A percentile compares a stretch with the other conserved stretches of the same genome.
Conservation (phyloP, 2,329 filamentous ascomycete species). For the Cercospora sp. region DNA sequence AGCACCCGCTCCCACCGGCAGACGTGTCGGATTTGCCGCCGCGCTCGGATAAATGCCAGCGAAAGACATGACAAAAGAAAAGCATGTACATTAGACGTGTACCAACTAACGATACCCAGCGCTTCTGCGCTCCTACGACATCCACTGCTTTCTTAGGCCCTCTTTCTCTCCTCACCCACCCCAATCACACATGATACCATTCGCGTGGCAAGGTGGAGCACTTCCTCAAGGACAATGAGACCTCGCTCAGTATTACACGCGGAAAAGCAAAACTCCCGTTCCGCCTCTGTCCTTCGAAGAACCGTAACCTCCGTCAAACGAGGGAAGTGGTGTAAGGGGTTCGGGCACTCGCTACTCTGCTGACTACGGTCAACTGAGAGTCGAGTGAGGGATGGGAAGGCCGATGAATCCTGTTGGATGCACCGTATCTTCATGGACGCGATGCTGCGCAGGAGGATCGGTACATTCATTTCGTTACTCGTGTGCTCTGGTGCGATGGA, state of each 20-base stretch:
- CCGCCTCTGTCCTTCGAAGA: constrained; percentile 8
- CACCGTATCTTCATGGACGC: not conserved
- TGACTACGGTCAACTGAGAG: not conserved
- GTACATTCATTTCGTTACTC: not conserved
- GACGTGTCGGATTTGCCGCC: constrained; percentile 40
- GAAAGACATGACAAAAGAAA: not conserved
- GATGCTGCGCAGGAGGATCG: not conserved
- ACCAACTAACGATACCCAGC: constrained; percentile 13
- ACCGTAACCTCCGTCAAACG: constrained; percentile 6
- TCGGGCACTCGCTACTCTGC: not conserved
- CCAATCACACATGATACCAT: constrained; percentile 1
- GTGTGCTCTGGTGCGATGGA: not conserved
- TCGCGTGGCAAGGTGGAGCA: constrained; percentile 56
- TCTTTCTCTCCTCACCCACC: not conserved
- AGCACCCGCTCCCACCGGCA: constrained; percentile 32
- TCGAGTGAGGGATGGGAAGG: constrained; percentile 6
- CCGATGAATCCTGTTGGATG: not conserved
- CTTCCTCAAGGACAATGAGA: constrained; percentile 54
- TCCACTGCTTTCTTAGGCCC: not conserved
- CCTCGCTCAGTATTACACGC: constrained; percentile 56
- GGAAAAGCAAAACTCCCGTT: constrained; percentile 43
- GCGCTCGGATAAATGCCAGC: constrained; percentile 3
- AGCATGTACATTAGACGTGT: constrained; percentile 7
- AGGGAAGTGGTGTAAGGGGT: constrained; percentile 16
- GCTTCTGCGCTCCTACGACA: constrained; percentile 5